Percentiles rank a stretch among this genome's conserved stretches.
Conservation (phyloP, 2,329 filamentous ascomycete genomes). For the Neophaeococcomyces aloes region DNA sequence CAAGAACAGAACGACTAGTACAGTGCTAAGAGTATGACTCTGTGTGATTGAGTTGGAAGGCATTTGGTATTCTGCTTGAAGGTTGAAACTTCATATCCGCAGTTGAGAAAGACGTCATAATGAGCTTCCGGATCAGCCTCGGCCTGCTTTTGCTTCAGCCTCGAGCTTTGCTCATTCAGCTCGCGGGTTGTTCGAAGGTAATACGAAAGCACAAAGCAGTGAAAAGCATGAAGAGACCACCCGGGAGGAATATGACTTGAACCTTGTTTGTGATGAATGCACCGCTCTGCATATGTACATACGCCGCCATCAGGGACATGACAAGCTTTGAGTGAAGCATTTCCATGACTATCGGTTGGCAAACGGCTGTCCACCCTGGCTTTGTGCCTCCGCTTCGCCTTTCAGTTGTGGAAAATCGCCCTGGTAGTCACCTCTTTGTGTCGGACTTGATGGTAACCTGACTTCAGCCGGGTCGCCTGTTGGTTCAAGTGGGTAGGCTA, state of each 20-base stretch:
- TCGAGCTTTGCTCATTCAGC: no score
- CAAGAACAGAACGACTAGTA: conserved; percentile 13
- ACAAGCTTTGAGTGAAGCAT: not conserved
- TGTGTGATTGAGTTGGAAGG: conserved; percentile 15
- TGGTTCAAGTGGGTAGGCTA: conserved; percentile 65
- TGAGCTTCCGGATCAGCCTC: not conserved
- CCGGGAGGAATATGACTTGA: not conserved
- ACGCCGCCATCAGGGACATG: not conserved
- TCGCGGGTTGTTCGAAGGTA: no score
- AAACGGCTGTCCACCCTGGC: not conserved
- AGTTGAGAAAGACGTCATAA: conserved; percentile 1
- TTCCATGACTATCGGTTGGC: conserved; percentile 1
- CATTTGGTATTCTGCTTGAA: conserved; percentile 9
- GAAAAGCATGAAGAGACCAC: no score
- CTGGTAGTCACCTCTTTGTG: conserved; percentile 18
- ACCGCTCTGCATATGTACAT: conserved; percentile 2
- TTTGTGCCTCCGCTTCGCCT: conserved; percentile 11
- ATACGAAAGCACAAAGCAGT: no score
- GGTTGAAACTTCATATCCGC: not conserved
- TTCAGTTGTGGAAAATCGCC: conserved; percentile 18
- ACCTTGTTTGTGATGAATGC: not conserved
- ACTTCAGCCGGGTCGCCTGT: conserved; percentile 50
- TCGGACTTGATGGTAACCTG: conserved; percentile 39
- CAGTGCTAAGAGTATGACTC: conserved; percentile 13
- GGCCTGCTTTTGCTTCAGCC: no score